Percentiles rank a stretch among this genome's conserved stretches.
phyloP scores from a whole-genome alignment of 192 early-diverging fungal genomes.

The Blastocladiella britannica region DNA sequence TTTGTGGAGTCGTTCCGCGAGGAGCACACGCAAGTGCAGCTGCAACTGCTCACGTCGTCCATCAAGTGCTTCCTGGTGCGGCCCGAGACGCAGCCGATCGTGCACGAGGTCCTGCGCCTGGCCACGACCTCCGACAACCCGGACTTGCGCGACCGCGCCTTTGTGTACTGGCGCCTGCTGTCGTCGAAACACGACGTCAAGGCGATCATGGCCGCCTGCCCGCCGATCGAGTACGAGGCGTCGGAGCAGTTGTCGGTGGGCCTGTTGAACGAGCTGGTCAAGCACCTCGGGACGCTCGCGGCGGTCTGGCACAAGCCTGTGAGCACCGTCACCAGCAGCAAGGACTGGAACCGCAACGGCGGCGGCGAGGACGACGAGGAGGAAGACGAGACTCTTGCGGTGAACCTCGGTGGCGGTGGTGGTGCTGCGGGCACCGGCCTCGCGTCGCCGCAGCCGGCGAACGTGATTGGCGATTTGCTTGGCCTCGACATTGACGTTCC shows the following conservation, averaged over 20 bases:
- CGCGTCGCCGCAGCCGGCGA: neutral
- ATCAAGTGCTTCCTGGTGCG: slow-evolving; percentile 91
- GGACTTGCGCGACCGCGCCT: slow-evolving; percentile 88
- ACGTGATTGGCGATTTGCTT: neutral
- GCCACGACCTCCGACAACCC: slow-evolving; percentile 83
- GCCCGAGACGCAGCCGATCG: slow-evolving; percentile 66
- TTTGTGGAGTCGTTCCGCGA: slow-evolving; percentile 75
- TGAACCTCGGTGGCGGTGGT: neutral
- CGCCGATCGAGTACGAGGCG: neutral
- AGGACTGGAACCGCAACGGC: neutral
- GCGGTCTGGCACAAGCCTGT: neutral
- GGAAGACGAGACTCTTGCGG: neutral
- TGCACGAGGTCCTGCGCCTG: slow-evolving; percentile 66
- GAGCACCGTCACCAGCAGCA: neutral
- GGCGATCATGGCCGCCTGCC: neutral
- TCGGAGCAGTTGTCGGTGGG: neutral
- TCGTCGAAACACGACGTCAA: slow-evolving; percentile 35
- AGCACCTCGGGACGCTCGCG: neutral
- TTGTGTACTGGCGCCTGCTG: slow-evolving; percentile 91
- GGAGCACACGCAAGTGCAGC: slow-evolving; percentile 68
- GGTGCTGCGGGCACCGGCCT: too few relatives aligned
- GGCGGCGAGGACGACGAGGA: neutral
- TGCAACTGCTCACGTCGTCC: slow-evolving; percentile 69
- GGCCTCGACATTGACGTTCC: neutral
- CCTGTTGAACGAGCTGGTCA: neutral